Base-by-base conservation (phyloP, 1,284 basidiomycete genomes). In the Austroboletus sp. region DNA sequence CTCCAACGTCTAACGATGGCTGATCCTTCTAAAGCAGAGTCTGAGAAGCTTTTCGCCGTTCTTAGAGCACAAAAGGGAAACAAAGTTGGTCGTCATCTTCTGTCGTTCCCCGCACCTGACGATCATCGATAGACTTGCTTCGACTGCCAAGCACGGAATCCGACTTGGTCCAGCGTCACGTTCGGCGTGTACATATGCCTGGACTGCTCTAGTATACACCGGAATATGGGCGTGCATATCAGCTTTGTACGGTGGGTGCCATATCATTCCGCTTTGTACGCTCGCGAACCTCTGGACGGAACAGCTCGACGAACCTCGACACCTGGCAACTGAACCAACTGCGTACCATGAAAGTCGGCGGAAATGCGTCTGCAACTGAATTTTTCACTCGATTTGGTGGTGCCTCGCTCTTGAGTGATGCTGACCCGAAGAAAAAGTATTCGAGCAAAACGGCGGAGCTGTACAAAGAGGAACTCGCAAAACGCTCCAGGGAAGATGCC, bases 141-240 rank as follows among this genome's bases (percentile, higher is more conserved):
- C 63, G 95, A 98, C 69, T 98, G 96, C 66, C 79, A 82, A 57
- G 93, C 95, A 50, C 88, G 93, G 62, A 97, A 96, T 71, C 95
- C 95, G 45, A 96, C 94, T 39, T 98, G 95, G 95, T 86, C 93
- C 2, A 94, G 89, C 53, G 92, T 96, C 27, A 95, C 92, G 0
- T 99, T 87, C 63, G 95, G 90, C 41, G 85, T 98, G 37, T 98
- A 98, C 70, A 95, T 99, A 62, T 99, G 95, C 63, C 74, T 98
- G 37, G 94, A 98, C 58, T 98, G 95, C 74, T 98, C 94, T 5
- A 89, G 86, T 53, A 76, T 90, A 12, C 95, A 99, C 68, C 79
- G 95, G 48, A 98, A 96, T 67, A 85, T 98, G 80, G 95, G 95
- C 57, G 96, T 98, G 15, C 95, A 99, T 66, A 94, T 99, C 67